Base-by-base conservation (phyloP, 495 filamentous ascomycete genomes). In the Pyrenula aspistea region DNA sequence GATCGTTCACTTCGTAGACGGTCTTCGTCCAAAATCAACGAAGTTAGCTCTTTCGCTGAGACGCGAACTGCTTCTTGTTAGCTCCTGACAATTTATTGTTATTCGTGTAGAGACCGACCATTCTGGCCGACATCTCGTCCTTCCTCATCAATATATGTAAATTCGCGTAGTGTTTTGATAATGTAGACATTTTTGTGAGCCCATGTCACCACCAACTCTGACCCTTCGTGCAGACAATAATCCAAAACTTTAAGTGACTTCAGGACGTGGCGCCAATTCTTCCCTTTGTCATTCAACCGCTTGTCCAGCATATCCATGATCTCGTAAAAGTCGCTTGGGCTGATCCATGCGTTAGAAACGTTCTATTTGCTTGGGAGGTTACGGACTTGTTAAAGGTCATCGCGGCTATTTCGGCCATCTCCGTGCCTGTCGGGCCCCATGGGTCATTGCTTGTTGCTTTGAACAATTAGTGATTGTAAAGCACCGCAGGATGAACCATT, bases 261-360 rank as follows among this genome's bases (percentile, higher is more conserved):
- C 55, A 99, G 77, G 2, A 99, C 94, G 70, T 99, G 94, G 62
- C 94, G 84, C 94, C 94, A 99, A 70, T 99, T 99, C 79, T 96
- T 99, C 63, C 94, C 94, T 70, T 99, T 99, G 68, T 99, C 94
- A 63, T 99, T 99, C 63, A 99, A 77, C 58, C 94, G 87, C 77
- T 97, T 97, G 72, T 97, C 94, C 59, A 99, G 77, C 93, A 99
- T 99, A 70, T 97, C 94, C 85, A 99, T 95, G 63, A 99, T 96
- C 66, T 99, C 91, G 76, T 95, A 94, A 72, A 97, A 99, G 70
- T 96, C 93, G 66, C 84, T 90, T n/a, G 87, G 88, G 65, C 91
- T 95, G 20, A 56, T 15, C 10, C 11, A 51, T 10, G 2, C 12
- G 42, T 47, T 12, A 56, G 12, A 59, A 53, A 59, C 60, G 59